Conservation (phyloP, 306 rosid species). For the Trifolium repens region DNA sequence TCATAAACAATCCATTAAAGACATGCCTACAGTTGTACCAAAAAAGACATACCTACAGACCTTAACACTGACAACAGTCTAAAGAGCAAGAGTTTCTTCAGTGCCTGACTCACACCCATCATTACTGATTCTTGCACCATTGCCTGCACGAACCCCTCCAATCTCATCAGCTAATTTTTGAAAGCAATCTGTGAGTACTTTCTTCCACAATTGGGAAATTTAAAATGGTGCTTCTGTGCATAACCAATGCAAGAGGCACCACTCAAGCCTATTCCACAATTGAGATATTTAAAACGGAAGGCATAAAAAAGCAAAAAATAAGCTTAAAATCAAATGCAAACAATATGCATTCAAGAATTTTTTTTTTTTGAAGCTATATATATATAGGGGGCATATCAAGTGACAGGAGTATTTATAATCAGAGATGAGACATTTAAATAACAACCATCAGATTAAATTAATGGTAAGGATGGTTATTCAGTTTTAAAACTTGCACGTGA, state of each 20-base stretch:
- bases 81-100: background rate
- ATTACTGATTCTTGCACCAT: background rate
- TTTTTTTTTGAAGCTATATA: too few species aligned
- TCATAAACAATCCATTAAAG: background rate
- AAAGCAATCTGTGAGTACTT: background rate
- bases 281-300: background rate
- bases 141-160: background rate
- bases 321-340: slow-evolving; percentile 14
- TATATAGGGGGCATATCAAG: too few species aligned
- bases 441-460: too few species aligned
- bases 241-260: background rate
- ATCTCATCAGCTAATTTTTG: background rate
- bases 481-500: too few species aligned
- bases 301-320: background rate
- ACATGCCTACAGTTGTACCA: background rate
- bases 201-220: background rate
- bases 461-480: too few species aligned
- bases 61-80: background rate
- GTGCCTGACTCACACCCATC: background rate
- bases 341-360: slow-evolving; percentile 2
- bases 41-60: background rate
- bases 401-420: too few species aligned
- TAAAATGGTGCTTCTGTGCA: background rate
- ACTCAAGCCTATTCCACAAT: background rate
- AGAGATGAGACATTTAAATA: too few species aligned